These are phyloP conservation scores for Colletotrichum somersetense DNA, from an alignment of 2,329 filamentous ascomycete genomes.

Conservation along the genomic window DNA sequence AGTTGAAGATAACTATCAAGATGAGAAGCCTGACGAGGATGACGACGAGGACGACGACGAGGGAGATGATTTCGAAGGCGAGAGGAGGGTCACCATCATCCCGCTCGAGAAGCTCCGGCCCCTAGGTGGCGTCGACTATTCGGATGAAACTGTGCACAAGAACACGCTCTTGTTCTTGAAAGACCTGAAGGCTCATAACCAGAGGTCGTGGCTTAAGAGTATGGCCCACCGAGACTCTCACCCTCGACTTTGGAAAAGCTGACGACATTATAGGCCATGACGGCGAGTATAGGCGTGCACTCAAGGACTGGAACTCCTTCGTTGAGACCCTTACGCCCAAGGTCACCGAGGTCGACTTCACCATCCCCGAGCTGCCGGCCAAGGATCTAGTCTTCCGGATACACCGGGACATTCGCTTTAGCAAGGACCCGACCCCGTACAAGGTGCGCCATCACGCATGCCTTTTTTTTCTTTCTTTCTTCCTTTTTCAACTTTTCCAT, in stretches of 20 bases:
- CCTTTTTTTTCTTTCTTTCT: neutral
- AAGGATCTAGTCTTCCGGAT: constrained; percentile 92
- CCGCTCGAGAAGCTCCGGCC: constrained; percentile 57
- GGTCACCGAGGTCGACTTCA: constrained; percentile 79
- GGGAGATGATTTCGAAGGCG: constrained; percentile 51
- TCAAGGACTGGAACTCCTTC: constrained; percentile 86
- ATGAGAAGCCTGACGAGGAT: constrained; percentile 34
- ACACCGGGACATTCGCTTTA: constrained; percentile 88
- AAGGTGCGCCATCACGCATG: constrained; percentile 67
- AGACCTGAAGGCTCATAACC: constrained; percentile 71
- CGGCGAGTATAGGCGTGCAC: constrained; percentile 80
- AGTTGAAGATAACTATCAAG: constrained; percentile 30
- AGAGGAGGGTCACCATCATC: constrained; percentile 57
- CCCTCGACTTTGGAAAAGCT: constrained; percentile 30
- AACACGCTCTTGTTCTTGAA: constrained; percentile 70
- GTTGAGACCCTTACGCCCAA: constrained; percentile 78
- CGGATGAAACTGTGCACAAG: constrained; percentile 65
- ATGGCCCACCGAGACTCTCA: constrained; percentile 41
- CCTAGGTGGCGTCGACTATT: constrained; percentile 60
- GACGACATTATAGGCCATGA: constrained; percentile 73
- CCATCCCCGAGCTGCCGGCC: constrained; percentile 85
- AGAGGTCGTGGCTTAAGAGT: constrained; percentile 71
- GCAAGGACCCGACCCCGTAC: constrained; percentile 86
- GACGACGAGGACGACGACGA: constrained; percentile 43
- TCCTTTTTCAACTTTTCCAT: no score